A percentile compares a stretch with the other conserved stretches of the same genome.
Evolutionary conservation across 495 filamentous ascomycete genomes (phyloP).

Genomic region (Penicillium turbatum): DNA sequence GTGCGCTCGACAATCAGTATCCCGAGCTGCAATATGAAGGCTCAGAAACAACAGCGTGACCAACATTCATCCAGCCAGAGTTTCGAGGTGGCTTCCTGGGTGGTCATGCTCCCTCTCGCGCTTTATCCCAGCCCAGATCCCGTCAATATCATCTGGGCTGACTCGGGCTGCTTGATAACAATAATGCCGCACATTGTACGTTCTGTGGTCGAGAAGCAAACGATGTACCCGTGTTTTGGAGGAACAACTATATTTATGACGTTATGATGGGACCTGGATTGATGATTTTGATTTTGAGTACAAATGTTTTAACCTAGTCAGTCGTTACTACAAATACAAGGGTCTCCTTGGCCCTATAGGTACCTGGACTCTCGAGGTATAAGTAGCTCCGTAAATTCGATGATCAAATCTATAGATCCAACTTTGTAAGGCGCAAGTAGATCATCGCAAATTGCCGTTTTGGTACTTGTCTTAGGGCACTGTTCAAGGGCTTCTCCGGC

Average conservation of each 20-base stretch:
- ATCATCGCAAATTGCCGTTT: conserved; percentile 8
- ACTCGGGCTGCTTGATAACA: neutral
- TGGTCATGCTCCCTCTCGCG: neutral
- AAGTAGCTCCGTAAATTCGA: neutral
- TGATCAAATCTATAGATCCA: neutral
- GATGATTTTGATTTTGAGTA: conserved; percentile 16
- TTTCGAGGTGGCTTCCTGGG: neutral
- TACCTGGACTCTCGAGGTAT: neutral
- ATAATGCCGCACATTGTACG: neutral
- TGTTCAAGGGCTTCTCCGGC: conserved; percentile 23
- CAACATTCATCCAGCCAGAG: neutral
- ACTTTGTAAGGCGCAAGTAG: neutral
- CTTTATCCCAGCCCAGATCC: neutral
- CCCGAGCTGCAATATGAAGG: neutral
- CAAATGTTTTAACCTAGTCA: conserved; percentile 19
- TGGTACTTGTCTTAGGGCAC: conserved; percentile 22
- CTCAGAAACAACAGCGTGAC: neutral
- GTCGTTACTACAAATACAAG: conserved; percentile 16
- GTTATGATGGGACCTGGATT: conserved; percentile 31
- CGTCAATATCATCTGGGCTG: neutral
- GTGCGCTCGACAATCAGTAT: neutral
- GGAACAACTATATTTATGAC: conserved; percentile 35
- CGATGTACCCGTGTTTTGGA: conserved; percentile 20
- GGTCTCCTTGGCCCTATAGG: neutral
- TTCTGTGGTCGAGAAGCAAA: conserved; percentile 8